phyloP scores from a whole-genome alignment of 2,329 filamentous ascomycete genomes.

The Diplodia corticola region DNA sequence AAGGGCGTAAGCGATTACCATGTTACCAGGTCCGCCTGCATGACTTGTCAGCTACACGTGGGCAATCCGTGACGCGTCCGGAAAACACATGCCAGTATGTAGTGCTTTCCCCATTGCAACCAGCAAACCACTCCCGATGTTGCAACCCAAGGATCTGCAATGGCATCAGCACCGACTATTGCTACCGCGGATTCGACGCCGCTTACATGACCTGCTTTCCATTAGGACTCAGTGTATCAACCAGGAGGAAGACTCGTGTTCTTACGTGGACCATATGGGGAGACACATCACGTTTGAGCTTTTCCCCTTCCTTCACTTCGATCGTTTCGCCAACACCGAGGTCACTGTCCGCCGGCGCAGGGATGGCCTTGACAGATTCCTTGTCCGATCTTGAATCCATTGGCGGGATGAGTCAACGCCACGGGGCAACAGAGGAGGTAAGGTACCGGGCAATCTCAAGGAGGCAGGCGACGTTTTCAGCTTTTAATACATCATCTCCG shows the following conservation, averaged over 20 bases:
- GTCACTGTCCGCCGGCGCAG: neutral
- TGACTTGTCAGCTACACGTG: neutral
- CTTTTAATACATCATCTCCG: neutral
- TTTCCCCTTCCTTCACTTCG: neutral
- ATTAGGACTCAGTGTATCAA: neutral
- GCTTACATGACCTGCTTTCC: neutral
- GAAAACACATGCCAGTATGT: neutral
- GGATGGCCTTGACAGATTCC: neutral
- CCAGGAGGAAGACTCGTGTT: too few species aligned
- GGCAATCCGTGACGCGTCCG: neutral
- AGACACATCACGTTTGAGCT: neutral
- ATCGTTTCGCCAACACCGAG: neutral
- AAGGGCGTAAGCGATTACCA: conserved; percentile 36
- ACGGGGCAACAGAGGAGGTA: neutral
- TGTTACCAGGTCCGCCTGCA: conserved; percentile 27
- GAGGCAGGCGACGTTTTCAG: too few species aligned
- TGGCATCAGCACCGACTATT: neutral
- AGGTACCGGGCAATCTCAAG: neutral
- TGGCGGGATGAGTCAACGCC: neutral
- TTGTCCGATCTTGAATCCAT: neutral
- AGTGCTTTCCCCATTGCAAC: conserved; percentile 34
- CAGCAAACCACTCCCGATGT: conserved; percentile 37
- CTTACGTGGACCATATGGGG: neutral
- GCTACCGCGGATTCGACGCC: neutral
- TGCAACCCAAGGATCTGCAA: conserved; percentile 29